Evolutionary conservation across 2,329 filamentous ascomycete genomes (phyloP).

Genomic region (Penicillium sp.): DNA sequence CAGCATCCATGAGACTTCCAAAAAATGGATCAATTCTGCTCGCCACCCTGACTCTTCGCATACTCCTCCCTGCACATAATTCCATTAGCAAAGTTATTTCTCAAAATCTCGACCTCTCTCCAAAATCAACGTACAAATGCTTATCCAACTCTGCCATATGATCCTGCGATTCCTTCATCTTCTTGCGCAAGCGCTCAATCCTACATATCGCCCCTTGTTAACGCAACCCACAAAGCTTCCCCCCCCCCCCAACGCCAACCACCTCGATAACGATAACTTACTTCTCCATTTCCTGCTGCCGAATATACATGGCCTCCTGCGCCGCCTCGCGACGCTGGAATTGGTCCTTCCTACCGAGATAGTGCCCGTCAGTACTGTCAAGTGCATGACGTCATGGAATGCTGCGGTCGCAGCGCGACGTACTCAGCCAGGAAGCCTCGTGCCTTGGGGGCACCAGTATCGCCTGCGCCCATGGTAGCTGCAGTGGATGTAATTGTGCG

Average conservation of each 20-base stretch:
- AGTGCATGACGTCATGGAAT: slow-evolving; percentile 27
- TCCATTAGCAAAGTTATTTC: background rate
- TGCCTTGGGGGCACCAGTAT: slow-evolving; percentile 26
- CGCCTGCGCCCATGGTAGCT: slow-evolving; percentile 25
- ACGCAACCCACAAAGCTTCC: background rate
- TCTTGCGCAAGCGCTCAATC: slow-evolving; percentile 19
- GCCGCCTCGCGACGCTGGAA: slow-evolving; percentile 25
- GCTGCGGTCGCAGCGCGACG: slow-evolving; percentile 5
- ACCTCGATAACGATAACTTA: background rate
- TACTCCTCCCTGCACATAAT: slow-evolving; percentile 17
- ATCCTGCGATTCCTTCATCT: slow-evolving; percentile 28
- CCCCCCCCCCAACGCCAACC: background rate
- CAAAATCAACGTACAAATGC: slow-evolving; percentile 24
- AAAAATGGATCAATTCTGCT: slow-evolving; percentile 16
- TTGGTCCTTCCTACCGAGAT: slow-evolving; percentile 23
- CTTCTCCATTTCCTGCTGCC: slow-evolving; percentile 27
- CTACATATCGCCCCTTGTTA: slow-evolving; percentile 6
- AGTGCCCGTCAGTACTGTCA: background rate
- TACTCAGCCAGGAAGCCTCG: slow-evolving; percentile 32
- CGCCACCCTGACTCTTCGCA: slow-evolving; percentile 20
- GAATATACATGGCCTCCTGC: slow-evolving; percentile 21
- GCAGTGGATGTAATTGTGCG: slow-evolving; percentile 23
- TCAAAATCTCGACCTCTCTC: background rate
- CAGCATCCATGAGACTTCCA: background rate
- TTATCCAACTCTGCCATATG: slow-evolving; percentile 32